phyloP scores from a whole-genome alignment of 805 yeast genomes.

The Clavispora vitiphila region DNA sequence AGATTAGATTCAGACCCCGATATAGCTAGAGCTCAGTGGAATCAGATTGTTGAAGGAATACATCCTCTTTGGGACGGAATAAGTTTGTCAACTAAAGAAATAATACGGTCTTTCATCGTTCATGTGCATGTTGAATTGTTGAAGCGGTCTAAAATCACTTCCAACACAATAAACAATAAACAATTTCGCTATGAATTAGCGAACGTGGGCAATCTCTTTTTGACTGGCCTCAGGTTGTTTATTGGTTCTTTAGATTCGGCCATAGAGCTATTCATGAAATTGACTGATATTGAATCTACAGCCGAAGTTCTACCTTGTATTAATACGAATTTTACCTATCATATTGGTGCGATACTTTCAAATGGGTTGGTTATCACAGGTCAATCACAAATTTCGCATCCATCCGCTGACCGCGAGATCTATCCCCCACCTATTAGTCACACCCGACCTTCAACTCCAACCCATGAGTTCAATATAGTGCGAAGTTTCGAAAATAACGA shows the following conservation, averaged over 20 bases:
- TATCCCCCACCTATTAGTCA: conserved; percentile 17
- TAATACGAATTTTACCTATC: conserved; percentile 80
- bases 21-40: conserved; percentile 71
- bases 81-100: conserved; percentile 59
- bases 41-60: conserved; percentile 68
- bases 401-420: conserved; percentile 32
- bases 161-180: conserved; percentile 25
- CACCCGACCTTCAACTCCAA: conserved; percentile 17
- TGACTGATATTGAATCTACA: conserved; percentile 52
- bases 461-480: conserved; percentile 3
- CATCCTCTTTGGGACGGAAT: conserved; percentile 65
- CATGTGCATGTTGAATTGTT: conserved; percentile 75
- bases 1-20: conserved; percentile 45
- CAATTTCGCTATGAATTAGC: conserved; percentile 74
- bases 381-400: conserved; percentile 92
- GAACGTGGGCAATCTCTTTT: conserved; percentile 76
- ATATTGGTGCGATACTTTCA: conserved; percentile 68
- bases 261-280: conserved; percentile 64
- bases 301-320: conserved; percentile 71
- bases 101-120: conserved; percentile 70
- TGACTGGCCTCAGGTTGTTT: conserved; percentile 77
- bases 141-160: conserved; percentile 50
- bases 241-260: conserved; percentile 84
- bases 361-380: conserved; percentile 79
- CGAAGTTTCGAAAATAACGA: not conserved